Conservation (phyloP, 2,329 filamentous ascomycete genomes). For the Colletotrichum sp. region DNA sequence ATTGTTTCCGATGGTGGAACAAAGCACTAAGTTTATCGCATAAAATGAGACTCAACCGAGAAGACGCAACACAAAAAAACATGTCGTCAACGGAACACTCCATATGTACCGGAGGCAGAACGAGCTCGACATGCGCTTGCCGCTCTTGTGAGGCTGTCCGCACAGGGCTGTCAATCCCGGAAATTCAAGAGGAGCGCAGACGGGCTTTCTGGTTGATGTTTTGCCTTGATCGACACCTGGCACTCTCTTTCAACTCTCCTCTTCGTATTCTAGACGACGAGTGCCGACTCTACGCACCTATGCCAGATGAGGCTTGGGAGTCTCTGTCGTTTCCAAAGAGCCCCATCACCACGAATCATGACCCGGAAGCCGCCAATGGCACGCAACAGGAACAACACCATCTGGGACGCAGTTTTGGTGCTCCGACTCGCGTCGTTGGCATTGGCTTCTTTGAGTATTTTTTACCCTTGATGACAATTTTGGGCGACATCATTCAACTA, state of each 20-base stretch:
- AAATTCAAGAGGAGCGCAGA: constrained; percentile 45
- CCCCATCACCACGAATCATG: neutral
- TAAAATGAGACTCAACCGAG: constrained; percentile 14
- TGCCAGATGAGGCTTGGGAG: constrained; percentile 7
- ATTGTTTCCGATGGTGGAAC: constrained; percentile 52
- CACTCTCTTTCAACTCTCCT: constrained; percentile 49
- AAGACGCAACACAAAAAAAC: neutral
- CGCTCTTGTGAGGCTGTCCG: neutral
- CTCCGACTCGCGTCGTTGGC: neutral
- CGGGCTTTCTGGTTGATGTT: constrained; percentile 55
- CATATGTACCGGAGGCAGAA: neutral
- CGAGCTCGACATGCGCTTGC: neutral
- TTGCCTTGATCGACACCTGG: constrained; percentile 50
- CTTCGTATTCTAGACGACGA: constrained; percentile 50
- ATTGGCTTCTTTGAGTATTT: neutral
- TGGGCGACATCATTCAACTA: neutral
- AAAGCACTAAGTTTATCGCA: constrained; percentile 43
- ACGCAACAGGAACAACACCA: neutral
- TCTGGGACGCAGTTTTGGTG: neutral
- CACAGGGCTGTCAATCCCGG: neutral
- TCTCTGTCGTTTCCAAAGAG: neutral
- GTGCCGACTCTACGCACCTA: constrained; percentile 40
- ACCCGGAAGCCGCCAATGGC: neutral
- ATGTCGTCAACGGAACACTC: neutral
- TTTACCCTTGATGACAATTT: neutral